Evolutionary conservation across 2,329 filamentous ascomycete genomes (phyloP).

Genomic region (Stemphylium beticola): DNA sequence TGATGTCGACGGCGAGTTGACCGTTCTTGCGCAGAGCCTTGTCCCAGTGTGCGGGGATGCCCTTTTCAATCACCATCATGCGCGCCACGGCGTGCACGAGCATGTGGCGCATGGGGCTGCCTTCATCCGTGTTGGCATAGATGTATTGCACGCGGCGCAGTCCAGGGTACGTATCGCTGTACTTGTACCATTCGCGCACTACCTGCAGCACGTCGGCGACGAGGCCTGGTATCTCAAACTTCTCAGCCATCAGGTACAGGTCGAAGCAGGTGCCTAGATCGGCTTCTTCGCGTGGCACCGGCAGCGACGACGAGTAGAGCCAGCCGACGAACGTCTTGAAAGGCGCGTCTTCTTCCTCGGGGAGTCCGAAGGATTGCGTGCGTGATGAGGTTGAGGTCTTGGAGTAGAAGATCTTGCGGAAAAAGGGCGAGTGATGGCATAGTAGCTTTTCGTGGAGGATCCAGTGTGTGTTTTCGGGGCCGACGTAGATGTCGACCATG

Average conservation of each 20-base stretch:
- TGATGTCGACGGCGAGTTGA: constrained; percentile 62
- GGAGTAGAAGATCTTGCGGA: constrained; percentile 59
- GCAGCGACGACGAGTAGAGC: constrained; percentile 60
- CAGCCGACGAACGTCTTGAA: constrained; percentile 61
- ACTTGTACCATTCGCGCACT: constrained; percentile 60
- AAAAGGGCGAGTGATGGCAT: constrained; percentile 61
- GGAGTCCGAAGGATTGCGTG: constrained; percentile 55
- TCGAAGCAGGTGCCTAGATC: constrained; percentile 60
- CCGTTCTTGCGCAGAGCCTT: constrained; percentile 62
- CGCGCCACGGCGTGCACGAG: constrained; percentile 58
- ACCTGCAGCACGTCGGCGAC: constrained; percentile 57
- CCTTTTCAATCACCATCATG: constrained; percentile 57
- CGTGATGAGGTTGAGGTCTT: constrained; percentile 34
- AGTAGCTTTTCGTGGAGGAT: constrained; percentile 63
- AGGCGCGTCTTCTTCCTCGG: constrained; percentile 59
- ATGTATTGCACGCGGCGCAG: constrained; percentile 61
- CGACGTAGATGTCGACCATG: constrained; percentile 64
- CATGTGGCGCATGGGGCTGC: constrained; percentile 57
- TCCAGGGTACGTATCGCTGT: constrained; percentile 59
- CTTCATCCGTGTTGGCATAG: constrained; percentile 57
- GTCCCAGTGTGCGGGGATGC: constrained; percentile 61
- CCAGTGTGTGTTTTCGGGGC: constrained; percentile 61
- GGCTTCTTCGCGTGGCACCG: constrained; percentile 56
- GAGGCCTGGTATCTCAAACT: constrained; percentile 58
- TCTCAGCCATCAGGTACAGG: constrained; percentile 62